Percentiles rank a stretch among this genome's conserved stretches.
phyloP scores from a whole-genome alignment of 192 early-diverging fungal genomes.

The Piromyces finnis region DNA sequence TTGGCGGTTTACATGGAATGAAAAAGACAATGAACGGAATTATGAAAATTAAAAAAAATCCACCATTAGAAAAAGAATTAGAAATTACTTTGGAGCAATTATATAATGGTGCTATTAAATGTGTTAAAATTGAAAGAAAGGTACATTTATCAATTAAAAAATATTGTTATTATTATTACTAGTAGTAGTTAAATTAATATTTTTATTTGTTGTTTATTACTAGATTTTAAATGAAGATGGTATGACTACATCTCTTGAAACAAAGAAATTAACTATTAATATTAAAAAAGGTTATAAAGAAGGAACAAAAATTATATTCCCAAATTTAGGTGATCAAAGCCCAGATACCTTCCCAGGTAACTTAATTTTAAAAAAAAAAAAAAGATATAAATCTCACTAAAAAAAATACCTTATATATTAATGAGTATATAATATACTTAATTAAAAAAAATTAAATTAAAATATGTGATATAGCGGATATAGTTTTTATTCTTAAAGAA shows the following conservation, averaged over 20 bases:
- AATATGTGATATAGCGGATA: slow-evolving; percentile 5
- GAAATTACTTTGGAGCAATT: slow-evolving; percentile 28
- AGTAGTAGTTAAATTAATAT: no score
- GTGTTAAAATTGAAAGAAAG: slow-evolving; percentile 23
- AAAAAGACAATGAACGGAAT: slow-evolving; percentile 6
- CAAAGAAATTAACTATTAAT: slow-evolving; percentile 28
- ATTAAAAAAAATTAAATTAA: no score
- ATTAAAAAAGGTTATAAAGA: slow-evolving; percentile 21
- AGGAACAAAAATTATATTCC: slow-evolving; percentile 29
- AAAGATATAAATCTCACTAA: no score
- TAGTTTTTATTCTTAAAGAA: slow-evolving; percentile 26
- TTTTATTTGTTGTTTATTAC: no score
- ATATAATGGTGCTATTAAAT: slow-evolving; percentile 30
- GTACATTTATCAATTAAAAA: slow-evolving; percentile 3
- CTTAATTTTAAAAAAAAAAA: not conserved
- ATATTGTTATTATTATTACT: not conserved
- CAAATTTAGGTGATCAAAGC: slow-evolving; percentile 28
- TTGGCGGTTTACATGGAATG: slow-evolving; percentile 38
- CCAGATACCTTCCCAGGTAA: slow-evolving; percentile 31
- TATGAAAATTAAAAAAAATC: slow-evolving; percentile 10
- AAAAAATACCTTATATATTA: no score
- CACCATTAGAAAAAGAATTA: slow-evolving; percentile 15
- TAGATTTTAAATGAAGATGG: slow-evolving; percentile 29
- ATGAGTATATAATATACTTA: no score
- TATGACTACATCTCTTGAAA: slow-evolving; percentile 17